These are phyloP conservation scores for Dipodascopsis tothii DNA, from an alignment of 805 yeast species.

Conservation along the genomic window DNA sequence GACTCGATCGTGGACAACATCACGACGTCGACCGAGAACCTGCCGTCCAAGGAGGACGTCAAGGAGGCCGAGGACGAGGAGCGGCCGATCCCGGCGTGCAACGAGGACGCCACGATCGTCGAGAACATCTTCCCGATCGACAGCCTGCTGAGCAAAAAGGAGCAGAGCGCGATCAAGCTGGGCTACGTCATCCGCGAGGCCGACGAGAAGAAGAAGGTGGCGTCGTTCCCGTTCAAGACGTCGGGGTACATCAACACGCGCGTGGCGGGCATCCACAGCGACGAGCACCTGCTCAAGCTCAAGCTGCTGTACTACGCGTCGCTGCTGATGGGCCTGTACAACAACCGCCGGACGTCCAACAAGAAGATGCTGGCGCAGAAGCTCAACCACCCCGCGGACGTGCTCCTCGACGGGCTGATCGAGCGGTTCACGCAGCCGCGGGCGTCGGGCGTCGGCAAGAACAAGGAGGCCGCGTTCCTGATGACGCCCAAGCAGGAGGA, in stretches of 20 bases:
- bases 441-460: constrained; percentile 37
- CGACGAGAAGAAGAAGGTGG: constrained; percentile 9
- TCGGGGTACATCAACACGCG: constrained; percentile 19
- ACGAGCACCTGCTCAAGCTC: constrained; percentile 47
- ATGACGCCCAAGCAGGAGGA: constrained; percentile 87
- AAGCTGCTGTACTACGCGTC: constrained; percentile 76
- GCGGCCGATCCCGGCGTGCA: constrained; percentile 76
- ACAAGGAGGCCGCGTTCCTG: constrained; percentile 36
- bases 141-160: constrained; percentile 61
- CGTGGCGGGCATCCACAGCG: constrained; percentile 36
- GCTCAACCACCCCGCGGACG: constrained; percentile 65
- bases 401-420: constrained; percentile 62
- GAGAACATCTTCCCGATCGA: constrained; percentile 74
- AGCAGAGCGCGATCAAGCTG: constrained; percentile 57
- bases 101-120: constrained; percentile 71
- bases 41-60: constrained; percentile 62
- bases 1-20: constrained; percentile 77
- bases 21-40: constrained; percentile 54
- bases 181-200: constrained; percentile 43
- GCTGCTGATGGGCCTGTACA: constrained; percentile 69
- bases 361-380: constrained; percentile 47
- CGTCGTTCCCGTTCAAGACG: constrained; percentile 16
- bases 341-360: constrained; percentile 57
- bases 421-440: constrained; percentile 61
- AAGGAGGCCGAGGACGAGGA: constrained; percentile 50